Base-by-base conservation (phyloP, 805 yeast genomes). In the Kuraishia molischiana region DNA sequence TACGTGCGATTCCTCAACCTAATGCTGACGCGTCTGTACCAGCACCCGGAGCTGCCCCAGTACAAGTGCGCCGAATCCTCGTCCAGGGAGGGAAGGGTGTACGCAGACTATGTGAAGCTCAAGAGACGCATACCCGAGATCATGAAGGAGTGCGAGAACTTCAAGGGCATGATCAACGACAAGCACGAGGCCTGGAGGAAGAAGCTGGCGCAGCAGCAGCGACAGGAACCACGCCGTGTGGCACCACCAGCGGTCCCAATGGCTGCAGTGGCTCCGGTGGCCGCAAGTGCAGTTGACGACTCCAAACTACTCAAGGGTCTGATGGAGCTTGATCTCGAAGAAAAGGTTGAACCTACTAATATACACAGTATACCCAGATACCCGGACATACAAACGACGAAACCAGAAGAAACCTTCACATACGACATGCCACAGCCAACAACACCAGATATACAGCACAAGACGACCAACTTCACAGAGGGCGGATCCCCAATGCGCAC, bases 1-100 rank as follows among this genome's bases (percentile, higher is more conserved):
- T 77, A 77, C 48, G 57, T 71, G 33, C 56, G 87, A 39, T 78
- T 74, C 45, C 67, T 79, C 18, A 84, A 80, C 41, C 58, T 77
- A 35, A 60, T 74, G 24, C 63, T 69, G 38, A 68, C 72, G 53
- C 59, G 58, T 35, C 47, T 77, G 32, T 63, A 65, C 14, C 52
- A 42, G 4, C 77, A 73, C 42, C 74, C 77, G 0, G 69, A 64
- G 19, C 44, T 69, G 37, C 54, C 52, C 43, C 39, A 40, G 29
- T 52, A 43, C 40, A 56, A 47, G 38, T 29, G 36, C 48, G 26
- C 26, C 8, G 42, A 50, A 51, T 35, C 40, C 44, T 36, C n/a
- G 37, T 4, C 46, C 44, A 33, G 43, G 38, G 28, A 50, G 34
- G 47, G 57, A 44, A 24, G 50, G 37, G 32, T 49, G 22, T 48